A percentile compares a stretch with the other conserved stretches of the same genome.
Evolutionary conservation across 2,329 filamentous ascomycete species (phyloP).

Genomic region (Orbilia blumenaviensis): DNA sequence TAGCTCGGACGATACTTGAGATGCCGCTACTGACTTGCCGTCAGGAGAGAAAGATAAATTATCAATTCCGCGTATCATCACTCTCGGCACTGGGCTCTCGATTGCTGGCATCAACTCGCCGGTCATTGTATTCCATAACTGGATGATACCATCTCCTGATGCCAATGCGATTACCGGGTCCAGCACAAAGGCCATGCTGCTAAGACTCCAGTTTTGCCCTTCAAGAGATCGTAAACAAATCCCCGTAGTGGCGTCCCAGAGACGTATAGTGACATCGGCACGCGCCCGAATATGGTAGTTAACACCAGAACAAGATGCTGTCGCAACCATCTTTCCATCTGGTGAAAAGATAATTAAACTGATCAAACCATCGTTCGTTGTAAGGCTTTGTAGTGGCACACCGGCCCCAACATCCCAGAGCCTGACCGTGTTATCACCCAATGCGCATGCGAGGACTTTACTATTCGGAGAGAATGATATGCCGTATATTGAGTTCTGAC

Average conservation of each 20-base stretch:
- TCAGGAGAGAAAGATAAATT: constrained; percentile 73
- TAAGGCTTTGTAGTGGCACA: background rate
- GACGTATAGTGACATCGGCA: background rate
- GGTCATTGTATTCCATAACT: too few relatives aligned
- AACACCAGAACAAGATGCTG: background rate
- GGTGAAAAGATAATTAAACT: constrained; percentile 64
- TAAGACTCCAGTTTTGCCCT: too few relatives aligned
- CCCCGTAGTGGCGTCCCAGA: background rate
- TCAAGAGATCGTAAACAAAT: too few relatives aligned
- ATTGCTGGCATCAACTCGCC: background rate
- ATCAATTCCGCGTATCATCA: background rate
- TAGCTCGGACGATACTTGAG: too few relatives aligned
- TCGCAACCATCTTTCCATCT: constrained; percentile 83
- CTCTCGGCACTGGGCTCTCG: too few relatives aligned
- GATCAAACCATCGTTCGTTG: constrained; percentile 7
- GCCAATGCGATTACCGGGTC: too few relatives aligned
- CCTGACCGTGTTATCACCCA: background rate
- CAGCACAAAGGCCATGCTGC: too few relatives aligned
- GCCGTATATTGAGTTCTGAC: background rate
- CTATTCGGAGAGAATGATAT: background rate
- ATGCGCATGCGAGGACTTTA: background rate
- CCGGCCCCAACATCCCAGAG: background rate
- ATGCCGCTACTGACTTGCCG: too few relatives aligned
- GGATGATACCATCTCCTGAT: too few relatives aligned
- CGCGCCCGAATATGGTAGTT: background rate